Conservation (phyloP, 768 basidiomycete species). For the Rubroboletus satanas region DNA sequence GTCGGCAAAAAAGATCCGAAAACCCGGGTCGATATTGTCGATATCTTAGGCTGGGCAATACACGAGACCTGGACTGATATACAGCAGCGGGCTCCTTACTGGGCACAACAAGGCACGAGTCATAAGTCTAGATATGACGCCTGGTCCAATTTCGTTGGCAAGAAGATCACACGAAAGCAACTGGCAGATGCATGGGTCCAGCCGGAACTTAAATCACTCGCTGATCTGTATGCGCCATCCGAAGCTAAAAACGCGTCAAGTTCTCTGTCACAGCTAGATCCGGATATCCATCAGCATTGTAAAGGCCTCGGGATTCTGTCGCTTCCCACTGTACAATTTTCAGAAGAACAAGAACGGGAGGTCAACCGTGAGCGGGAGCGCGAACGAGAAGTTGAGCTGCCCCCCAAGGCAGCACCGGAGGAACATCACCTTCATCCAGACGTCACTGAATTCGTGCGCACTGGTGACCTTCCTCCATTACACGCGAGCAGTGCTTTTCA, state of each 20-base stretch:
- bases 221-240: conserved; percentile 29
- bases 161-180: too few species aligned
- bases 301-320: conserved; percentile 8
- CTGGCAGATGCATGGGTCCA: conserved; percentile 40
- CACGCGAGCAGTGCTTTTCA: conserved; percentile 18
- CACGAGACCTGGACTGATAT: conserved; percentile 34
- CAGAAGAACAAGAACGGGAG: conserved; percentile 46
- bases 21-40: conserved; percentile 3
- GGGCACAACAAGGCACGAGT: conserved; percentile 25
- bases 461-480: conserved; percentile 19
- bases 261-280: not conserved
- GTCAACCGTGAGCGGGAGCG: conserved; percentile 39
- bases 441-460: conserved; percentile 19
- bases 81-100: not conserved
- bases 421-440: conserved; percentile 14
- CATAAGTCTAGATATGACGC: conserved; percentile 5
- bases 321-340: conserved; percentile 5
- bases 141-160: too few species aligned
- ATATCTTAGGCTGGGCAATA: conserved; percentile 44
- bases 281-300: conserved; percentile 5
- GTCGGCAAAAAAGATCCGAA: conserved; percentile 3
- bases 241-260: not conserved
- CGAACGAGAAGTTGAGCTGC: conserved; percentile 36
- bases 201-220: conserved; percentile 34
- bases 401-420: conserved; percentile 21